Base-by-base conservation (phyloP, 768 basidiomycete genomes). In the Pleurotus giganteus region DNA sequence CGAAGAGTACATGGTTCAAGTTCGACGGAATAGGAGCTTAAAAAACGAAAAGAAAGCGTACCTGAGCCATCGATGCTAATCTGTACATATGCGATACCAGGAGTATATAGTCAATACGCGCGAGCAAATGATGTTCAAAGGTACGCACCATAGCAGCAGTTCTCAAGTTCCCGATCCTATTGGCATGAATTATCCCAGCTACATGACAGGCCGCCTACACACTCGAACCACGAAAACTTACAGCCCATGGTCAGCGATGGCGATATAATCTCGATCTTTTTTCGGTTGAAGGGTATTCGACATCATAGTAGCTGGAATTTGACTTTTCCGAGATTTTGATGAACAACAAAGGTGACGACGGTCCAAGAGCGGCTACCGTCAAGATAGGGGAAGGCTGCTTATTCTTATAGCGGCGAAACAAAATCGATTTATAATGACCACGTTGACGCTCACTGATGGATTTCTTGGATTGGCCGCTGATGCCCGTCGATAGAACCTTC, bases 11-110 rank as follows among this genome's bases (percentile, higher is more conserved):
- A 4, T 19, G 17, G 39, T 15, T 37, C 8, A 27, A 17, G n/a
- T 4, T 54, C n/a, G 23, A 28, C 5, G 41, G 9, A 37, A 21
- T 46, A 47, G 23, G n/a, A 21, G 34, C 23, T 46, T 28, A 17
- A 6, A 9, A 11, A 21, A 13, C 5, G 11, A 32, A 31, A 32
- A 53, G 13, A 13, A 23, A 46, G 64, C 69, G 63, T 71, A 91
- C 89, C 81, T 9, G 90, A 92, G 28, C 89, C 91, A 69, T 92
- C 91, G 43, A 87, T 74, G 72, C 88, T 90, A 67, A 93, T 78
- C 58, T 59, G 42, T n/a, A n/a, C 29, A 27, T 11, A 8, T 12
- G 39, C 39, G 7, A 26, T 24, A 13, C n/a, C 13, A n/a, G n/a
- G n/a, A n/a, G n/a, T n/a, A n/a, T n/a, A n/a, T n/a, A n/a, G n/a